Evolutionary conservation across 768 basidiomycete species (phyloP), one percentile per base, ranked within the genome.

Genomic region (Macrolepiota fuliginosa): DNA sequence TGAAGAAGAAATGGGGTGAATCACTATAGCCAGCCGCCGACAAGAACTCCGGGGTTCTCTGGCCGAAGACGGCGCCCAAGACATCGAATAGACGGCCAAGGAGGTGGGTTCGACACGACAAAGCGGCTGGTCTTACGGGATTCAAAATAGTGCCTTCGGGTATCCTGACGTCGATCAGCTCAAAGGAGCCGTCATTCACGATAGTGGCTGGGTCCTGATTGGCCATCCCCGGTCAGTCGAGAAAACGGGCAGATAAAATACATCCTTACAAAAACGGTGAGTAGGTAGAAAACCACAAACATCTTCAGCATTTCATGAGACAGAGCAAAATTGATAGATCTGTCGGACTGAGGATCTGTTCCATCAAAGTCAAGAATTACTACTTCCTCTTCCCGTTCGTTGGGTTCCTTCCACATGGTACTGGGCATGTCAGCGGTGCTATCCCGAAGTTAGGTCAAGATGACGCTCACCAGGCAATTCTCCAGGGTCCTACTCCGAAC

Each of bases 111-210:
- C 72, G 66, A 60, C 72, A 70, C 6, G 71, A 70, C 22, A 73
- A 65, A 25, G 72, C 71, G 4, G 71, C 72, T 4, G 72, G 72
- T 25, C 71, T 62, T 22, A 72, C 52, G 11, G 72, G 71, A 56
- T 69, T 72, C 25, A 73, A 61, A 27, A 73, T 68, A 11, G 71
- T 72, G 27, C 72, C 72, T 19, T 62, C 59, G 2, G 72, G 72
- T 56, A 73, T 72, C 24, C 62, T 63, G 22, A 69, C 64, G 54
- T 71, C 65, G 62, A 72, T 72, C 7, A 73, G 64, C 49, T 73
- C 70, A 54, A 69, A 72, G 11, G 72, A 69, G 13, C 71, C 71
- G 40, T 73, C 72, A 56, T 73, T 73, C 40, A 73, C 66, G 15
- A 72, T 67, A 52, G 69, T 72, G 40, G 64, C 65, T 12, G 72